phyloP scores from a whole-genome alignment of 225 moss, liverwort and hornwort genomes.

The Bryum argenteum region DNA sequence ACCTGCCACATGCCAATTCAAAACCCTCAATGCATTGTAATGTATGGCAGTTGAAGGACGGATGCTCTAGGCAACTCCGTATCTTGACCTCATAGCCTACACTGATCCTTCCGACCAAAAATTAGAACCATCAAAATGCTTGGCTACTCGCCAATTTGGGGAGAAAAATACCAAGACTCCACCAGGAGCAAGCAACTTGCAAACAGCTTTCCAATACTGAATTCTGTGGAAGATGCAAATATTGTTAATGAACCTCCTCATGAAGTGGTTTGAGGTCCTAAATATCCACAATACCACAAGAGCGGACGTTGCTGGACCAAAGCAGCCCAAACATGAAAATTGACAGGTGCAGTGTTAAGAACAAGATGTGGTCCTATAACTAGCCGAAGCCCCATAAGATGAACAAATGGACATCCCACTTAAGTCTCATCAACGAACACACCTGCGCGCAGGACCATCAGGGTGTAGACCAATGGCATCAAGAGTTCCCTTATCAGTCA shows the following conservation, averaged over 20 bases:
- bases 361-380: constrained; percentile 5
- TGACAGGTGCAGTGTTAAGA: constrained; percentile 7
- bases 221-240: constrained; percentile 40
- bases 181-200: constrained; percentile 54
- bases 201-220: constrained; percentile 60
- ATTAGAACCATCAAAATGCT: neutral
- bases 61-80: neutral
- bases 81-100: constrained; percentile 10
- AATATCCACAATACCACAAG: neutral
- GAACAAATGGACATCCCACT: constrained; percentile 17
- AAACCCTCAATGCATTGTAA: neutral
- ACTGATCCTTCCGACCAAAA: constrained; percentile 8
- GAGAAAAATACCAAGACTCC: constrained; percentile 54
- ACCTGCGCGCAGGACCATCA: constrained; percentile 85
- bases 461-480: constrained; percentile 99
- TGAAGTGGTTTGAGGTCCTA: constrained; percentile 8
- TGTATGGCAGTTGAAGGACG: neutral
- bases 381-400: constrained; percentile 22
- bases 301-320: constrained; percentile 9
- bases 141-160: constrained; percentile 2
- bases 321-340: neutral
- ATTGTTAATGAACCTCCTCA: constrained; percentile 28
- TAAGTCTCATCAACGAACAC: constrained; percentile 19
- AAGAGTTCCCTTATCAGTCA: constrained; percentile 96
- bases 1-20: constrained; percentile 49